Percentiles rank a stretch among this genome's conserved stretches.
Evolutionary conservation across 1,284 basidiomycete species (phyloP).

Genomic region (Naganishia cerealis): DNA sequence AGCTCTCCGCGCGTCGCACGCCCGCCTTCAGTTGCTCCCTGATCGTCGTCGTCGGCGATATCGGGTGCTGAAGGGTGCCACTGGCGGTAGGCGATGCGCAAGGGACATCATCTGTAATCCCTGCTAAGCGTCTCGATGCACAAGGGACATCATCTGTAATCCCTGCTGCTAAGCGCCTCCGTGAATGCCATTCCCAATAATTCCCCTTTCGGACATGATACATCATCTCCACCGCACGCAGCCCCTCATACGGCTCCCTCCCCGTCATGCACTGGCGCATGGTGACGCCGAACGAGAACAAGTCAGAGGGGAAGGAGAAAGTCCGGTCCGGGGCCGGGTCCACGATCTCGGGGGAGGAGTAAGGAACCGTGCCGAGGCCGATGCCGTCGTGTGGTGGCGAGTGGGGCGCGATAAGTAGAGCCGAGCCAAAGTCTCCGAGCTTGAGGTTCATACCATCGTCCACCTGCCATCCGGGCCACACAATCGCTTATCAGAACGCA

Average conservation of each 20-base stretch:
- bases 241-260: conserved; percentile 55
- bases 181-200: conserved; percentile 56
- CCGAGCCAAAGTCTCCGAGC: conserved; percentile 57
- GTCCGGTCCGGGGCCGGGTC: conserved; percentile 44
- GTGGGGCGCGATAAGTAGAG: conserved; percentile 52
- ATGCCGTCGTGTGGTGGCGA: conserved; percentile 54
- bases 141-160: conserved; percentile 10
- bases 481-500: background rate
- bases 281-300: conserved; percentile 58
- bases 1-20: conserved; percentile 24
- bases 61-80: background rate
- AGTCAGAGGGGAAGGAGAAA: conserved; percentile 57
- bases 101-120: conserved; percentile 1
- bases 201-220: conserved; percentile 54
- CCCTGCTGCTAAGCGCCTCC: conserved; percentile 45
- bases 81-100: background rate
- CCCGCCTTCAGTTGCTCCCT: background rate
- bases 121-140: conserved; percentile 37
- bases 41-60: background rate
- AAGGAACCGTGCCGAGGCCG: conserved; percentile 57
- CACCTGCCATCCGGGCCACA: conserved; percentile 47
- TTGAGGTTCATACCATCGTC: conserved; percentile 51
- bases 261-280: conserved; percentile 56
- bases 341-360: conserved; percentile 57
- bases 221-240: conserved; percentile 55